A percentile compares a stretch with the other conserved stretches of the same genome.
Conservation (phyloP, 2,329 filamentous ascomycete species). For the Cephalotrichum gorgonifer region DNA sequence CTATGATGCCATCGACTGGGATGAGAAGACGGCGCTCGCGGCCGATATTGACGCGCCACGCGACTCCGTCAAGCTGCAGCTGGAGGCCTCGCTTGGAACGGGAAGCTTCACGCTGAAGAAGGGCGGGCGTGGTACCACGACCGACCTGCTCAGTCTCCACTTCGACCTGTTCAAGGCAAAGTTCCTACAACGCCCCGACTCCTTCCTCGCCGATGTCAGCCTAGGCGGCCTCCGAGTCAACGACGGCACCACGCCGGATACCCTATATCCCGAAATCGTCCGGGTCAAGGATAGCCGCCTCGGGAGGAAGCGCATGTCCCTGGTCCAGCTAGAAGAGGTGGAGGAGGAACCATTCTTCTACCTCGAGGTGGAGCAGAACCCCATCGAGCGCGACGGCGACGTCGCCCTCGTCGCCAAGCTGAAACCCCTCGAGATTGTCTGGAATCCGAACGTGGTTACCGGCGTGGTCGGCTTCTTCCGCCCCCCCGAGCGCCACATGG, state of each 20-base stretch:
- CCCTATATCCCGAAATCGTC: constrained; percentile 88
- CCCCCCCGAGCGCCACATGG: constrained; percentile 94
- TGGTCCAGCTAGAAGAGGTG: constrained; percentile 40
- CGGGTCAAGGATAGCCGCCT: constrained; percentile 75
- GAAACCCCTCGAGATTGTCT: constrained; percentile 93
- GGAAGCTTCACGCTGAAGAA: constrained; percentile 92
- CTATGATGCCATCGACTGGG: constrained; percentile 96
- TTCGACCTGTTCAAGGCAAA: constrained; percentile 94
- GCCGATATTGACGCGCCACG: constrained; percentile 83
- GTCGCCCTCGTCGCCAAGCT: constrained; percentile 82
- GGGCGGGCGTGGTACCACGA: constrained; percentile 37
- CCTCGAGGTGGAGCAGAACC: constrained; percentile 88
- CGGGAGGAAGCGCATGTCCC: constrained; percentile 35
- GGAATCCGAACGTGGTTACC: constrained; percentile 88
- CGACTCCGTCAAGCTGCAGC: constrained; percentile 84
- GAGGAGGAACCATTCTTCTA: constrained; percentile 76
- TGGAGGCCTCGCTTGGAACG: constrained; percentile 87
- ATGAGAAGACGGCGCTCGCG: constrained; percentile 84
- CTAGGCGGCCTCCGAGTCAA: constrained; percentile 90
- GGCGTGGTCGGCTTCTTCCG: constrained; percentile 93
- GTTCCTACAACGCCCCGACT: constrained; percentile 81
- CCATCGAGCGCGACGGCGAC: constrained; percentile 84
- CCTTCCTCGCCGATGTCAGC: constrained; percentile 76
- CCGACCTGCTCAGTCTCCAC: constrained; percentile 78
- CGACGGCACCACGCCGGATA: constrained; percentile 87